A percentile compares a stretch with the other conserved stretches of the same genome.
These are phyloP conservation scores for Kazachstania psychrophila DNA, from an alignment of 805 yeast genomes.

Conservation along the genomic window DNA sequence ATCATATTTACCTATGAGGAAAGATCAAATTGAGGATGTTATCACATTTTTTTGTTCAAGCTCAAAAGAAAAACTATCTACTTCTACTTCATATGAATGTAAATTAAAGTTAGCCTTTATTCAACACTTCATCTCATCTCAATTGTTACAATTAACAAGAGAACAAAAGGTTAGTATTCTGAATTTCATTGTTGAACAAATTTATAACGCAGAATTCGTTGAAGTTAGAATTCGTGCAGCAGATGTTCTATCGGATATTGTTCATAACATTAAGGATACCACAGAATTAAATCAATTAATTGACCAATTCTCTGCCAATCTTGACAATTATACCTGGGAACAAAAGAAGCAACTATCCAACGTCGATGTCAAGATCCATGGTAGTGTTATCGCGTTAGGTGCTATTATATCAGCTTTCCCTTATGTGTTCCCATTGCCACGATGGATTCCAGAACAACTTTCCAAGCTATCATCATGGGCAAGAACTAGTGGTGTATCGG, in stretches of 20 bases:
- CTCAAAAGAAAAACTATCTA: slow-evolving; percentile 9
- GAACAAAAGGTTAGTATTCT: slow-evolving; percentile 44
- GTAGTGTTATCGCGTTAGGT: slow-evolving; percentile 82
- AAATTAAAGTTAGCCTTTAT: slow-evolving; percentile 61
- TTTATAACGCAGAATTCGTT: slow-evolving; percentile 54
- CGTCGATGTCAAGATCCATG: slow-evolving; percentile 51
- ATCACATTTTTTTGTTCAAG: neutral
- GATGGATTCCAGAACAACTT: slow-evolving; percentile 74
- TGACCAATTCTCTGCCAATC: slow-evolving; percentile 32
- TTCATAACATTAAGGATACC: slow-evolving; percentile 49
- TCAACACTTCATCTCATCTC: slow-evolving; percentile 64
- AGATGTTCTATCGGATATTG: slow-evolving; percentile 66
- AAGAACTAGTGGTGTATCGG: slow-evolving; percentile 70
- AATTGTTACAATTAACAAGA: slow-evolving; percentile 45
- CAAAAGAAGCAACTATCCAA: slow-evolving; percentile 31
- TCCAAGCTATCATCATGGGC: slow-evolving; percentile 63
- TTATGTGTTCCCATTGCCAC: slow-evolving; percentile 82
- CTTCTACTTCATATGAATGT: slow-evolving; percentile 46
- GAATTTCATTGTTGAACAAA: slow-evolving; percentile 37
- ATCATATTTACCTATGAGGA: slow-evolving; percentile 40
- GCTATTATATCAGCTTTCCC: slow-evolving; percentile 86
- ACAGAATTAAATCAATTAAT: slow-evolving; percentile 35
- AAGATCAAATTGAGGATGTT: slow-evolving; percentile 7
- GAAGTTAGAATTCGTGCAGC: slow-evolving; percentile 75
- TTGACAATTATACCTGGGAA: slow-evolving; percentile 25